Evolutionary conservation across 306 rosid species (phyloP).

Genomic region (Lathyrus sativus): DNA sequence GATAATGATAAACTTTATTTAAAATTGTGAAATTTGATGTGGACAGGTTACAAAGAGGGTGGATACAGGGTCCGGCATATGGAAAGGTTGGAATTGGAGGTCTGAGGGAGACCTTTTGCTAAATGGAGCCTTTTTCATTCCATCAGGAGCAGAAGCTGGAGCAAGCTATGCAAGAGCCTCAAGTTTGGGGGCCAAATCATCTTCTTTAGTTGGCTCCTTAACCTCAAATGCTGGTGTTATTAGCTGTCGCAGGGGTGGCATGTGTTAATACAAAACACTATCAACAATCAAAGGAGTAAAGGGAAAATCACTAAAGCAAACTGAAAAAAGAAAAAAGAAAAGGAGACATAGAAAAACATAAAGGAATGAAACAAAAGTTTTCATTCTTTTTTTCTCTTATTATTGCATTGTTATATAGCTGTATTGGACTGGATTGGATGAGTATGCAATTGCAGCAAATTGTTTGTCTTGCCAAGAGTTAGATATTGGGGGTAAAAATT

Average conservation of each 20-base stretch:
- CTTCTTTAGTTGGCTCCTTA: slow-evolving; percentile 73
- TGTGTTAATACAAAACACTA: slow-evolving; percentile 56
- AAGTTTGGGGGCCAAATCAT: slow-evolving; percentile 95
- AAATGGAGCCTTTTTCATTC: slow-evolving; percentile 85
- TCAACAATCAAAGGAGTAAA: slow-evolving; percentile 24
- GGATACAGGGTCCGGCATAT: slow-evolving; percentile 35
- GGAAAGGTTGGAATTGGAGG: slow-evolving; percentile 97
- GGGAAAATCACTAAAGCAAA: slow-evolving; percentile 13
- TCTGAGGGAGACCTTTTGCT: slow-evolving; percentile 92
- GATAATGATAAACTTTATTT: background rate
- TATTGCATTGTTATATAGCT: slow-evolving; percentile 48
- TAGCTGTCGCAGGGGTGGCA: slow-evolving; percentile 60
- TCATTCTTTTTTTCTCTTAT: slow-evolving; percentile 55
- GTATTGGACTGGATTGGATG: slow-evolving; percentile 46
- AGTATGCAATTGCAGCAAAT: slow-evolving; percentile 55
- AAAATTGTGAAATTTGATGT: slow-evolving; percentile 22
- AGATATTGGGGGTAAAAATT: slow-evolving; percentile 44
- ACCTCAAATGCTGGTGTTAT: slow-evolving; percentile 83
- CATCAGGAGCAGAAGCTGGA: slow-evolving; percentile 83
- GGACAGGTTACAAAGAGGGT: slow-evolving; percentile 93
- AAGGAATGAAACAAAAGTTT: slow-evolving; percentile 47
- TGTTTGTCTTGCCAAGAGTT: slow-evolving; percentile 53
- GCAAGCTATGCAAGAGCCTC: slow-evolving; percentile 97
- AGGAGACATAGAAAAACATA: slow-evolving; percentile 33
- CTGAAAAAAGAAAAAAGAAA: background rate